Percentiles rank a stretch among this genome's conserved stretches.
Evolutionary conservation across 257 asterid genomes (phyloP).

Genomic region (Primulina huaijiensis): DNA sequence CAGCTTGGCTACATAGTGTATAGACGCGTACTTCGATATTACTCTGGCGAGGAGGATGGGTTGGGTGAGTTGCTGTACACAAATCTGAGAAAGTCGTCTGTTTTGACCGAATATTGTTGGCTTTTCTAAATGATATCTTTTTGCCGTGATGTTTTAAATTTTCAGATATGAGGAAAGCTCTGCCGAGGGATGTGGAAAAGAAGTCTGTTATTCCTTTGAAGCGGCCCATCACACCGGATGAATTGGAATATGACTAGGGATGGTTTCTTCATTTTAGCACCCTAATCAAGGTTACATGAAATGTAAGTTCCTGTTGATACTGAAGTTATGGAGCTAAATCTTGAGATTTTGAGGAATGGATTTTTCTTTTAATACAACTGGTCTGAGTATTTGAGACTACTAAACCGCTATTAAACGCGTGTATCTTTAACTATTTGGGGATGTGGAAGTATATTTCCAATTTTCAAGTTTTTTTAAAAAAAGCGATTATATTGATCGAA

Average conservation of each 20-base stretch:
- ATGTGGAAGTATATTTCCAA: no score
- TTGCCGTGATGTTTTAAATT: slow-evolving; percentile 9
- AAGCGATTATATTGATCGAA: no score
- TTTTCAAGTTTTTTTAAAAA: no score
- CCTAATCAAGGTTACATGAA: background rate
- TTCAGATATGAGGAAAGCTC: slow-evolving; percentile 94
- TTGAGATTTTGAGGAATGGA: no score
- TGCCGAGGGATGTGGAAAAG: slow-evolving; percentile 84
- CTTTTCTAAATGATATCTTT: background rate
- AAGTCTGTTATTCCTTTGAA: slow-evolving; percentile 88
- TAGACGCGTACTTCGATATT: slow-evolving; percentile 88
- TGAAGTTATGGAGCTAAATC: background rate
- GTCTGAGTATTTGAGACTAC: no score
- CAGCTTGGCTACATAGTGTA: slow-evolving; percentile 89
- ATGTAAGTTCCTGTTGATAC: background rate
- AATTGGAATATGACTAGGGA: slow-evolving; percentile 81
- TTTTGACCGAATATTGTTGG: background rate
- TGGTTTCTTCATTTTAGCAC: background rate
- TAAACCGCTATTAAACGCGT: no score
- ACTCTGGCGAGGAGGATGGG: slow-evolving; percentile 97
- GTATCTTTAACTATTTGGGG: no score
- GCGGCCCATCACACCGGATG: slow-evolving; percentile 90
- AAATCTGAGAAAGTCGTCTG: slow-evolving; percentile 2
- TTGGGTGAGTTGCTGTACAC: slow-evolving; percentile 56
- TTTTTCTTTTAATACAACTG: background rate